Percentiles rank a stretch among this genome's conserved stretches.
These are phyloP conservation scores for Spencermartinsiella europaea DNA, from an alignment of 805 yeast genomes.

Conservation along the genomic window DNA sequence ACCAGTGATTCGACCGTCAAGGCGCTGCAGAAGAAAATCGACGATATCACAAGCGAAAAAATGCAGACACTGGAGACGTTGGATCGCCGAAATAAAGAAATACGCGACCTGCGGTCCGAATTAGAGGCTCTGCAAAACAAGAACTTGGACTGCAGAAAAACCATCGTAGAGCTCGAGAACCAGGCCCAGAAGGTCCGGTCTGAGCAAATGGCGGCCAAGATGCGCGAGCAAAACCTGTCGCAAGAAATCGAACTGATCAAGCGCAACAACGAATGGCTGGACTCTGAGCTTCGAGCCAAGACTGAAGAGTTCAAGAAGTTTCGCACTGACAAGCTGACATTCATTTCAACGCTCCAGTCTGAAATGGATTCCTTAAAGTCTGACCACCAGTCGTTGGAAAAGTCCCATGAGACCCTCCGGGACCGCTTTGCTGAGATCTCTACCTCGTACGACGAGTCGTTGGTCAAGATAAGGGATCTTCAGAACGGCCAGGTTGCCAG, in stretches of 20 bases:
- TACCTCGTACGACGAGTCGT: constrained; percentile 38
- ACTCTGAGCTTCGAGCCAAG: constrained; percentile 35
- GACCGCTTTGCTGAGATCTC: constrained; percentile 37
- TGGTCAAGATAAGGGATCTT: constrained; percentile 43
- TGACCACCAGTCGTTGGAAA: constrained; percentile 27
- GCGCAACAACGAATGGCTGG: constrained; percentile 39
- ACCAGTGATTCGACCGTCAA: constrained; percentile 9
- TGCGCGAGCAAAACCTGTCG: constrained; percentile 35
- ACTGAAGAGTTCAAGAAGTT: constrained; percentile 30
- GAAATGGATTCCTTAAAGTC: constrained; percentile 36
- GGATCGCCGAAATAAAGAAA: constrained; percentile 27
- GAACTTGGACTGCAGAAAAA: constrained; percentile 37
- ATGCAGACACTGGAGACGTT: constrained; percentile 26
- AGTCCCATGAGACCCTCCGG: constrained; percentile 31
- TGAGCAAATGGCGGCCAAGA: constrained; percentile 27
- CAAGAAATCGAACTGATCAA: constrained; percentile 41
- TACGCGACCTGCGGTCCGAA: constrained; percentile 35
- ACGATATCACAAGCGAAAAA: constrained; percentile 23
- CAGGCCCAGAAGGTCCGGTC: constrained; percentile 33
- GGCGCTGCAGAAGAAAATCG: constrained; percentile 19
- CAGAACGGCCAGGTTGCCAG: constrained; percentile 39
- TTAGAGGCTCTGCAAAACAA: constrained; percentile 33
- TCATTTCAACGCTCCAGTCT: constrained; percentile 31
- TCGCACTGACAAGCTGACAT: constrained; percentile 31
- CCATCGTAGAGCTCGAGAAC: constrained; percentile 37